Conservation (phyloP, 2,329 filamentous ascomycete genomes). For the Chaetomium sp. region DNA sequence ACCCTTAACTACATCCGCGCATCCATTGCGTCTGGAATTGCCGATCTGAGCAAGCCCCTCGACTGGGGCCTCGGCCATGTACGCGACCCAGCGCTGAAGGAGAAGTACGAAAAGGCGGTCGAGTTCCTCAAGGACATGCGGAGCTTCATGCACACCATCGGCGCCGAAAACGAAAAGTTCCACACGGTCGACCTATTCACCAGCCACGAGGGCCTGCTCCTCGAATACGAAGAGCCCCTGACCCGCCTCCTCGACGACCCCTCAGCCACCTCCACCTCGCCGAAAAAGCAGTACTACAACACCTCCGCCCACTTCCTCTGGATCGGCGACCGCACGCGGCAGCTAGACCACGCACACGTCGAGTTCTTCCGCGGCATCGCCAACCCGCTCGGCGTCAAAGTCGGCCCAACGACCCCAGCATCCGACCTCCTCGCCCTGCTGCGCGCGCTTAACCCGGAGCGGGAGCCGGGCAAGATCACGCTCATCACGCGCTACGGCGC, state of each 20-base stretch:
- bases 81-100: slow-evolving; percentile 71
- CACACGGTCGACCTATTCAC: slow-evolving; percentile 94
- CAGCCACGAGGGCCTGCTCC: slow-evolving; percentile 85
- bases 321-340: slow-evolving; percentile 94
- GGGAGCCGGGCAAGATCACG: slow-evolving; percentile 87
- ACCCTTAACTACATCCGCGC: slow-evolving; percentile 91
- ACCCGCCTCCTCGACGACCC: slow-evolving; percentile 62
- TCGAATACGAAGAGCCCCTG: slow-evolving; percentile 89
- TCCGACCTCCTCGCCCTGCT: slow-evolving; percentile 73
- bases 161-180: slow-evolving; percentile 74
- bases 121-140: slow-evolving; percentile 82
- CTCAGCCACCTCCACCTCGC: slow-evolving; percentile 35
- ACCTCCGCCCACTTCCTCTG: slow-evolving; percentile 96
- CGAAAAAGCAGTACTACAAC: slow-evolving; percentile 69
- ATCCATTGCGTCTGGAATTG: slow-evolving; percentile 78
- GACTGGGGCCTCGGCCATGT: slow-evolving; percentile 96
- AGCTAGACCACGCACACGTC: slow-evolving; percentile 87
- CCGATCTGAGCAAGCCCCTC: slow-evolving; percentile 85
- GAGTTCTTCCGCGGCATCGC: slow-evolving; percentile 96
- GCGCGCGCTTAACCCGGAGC: slow-evolving; percentile 73
- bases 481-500: slow-evolving; percentile 94
- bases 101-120: slow-evolving; percentile 81
- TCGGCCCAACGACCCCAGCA: slow-evolving; percentile 76
- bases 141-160: slow-evolving; percentile 90
- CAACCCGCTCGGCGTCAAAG: slow-evolving; percentile 95